Percentiles rank a stretch among this genome's conserved stretches.
Conservation (phyloP, 495 filamentous ascomycete species). For the Talaromyces liani region DNA sequence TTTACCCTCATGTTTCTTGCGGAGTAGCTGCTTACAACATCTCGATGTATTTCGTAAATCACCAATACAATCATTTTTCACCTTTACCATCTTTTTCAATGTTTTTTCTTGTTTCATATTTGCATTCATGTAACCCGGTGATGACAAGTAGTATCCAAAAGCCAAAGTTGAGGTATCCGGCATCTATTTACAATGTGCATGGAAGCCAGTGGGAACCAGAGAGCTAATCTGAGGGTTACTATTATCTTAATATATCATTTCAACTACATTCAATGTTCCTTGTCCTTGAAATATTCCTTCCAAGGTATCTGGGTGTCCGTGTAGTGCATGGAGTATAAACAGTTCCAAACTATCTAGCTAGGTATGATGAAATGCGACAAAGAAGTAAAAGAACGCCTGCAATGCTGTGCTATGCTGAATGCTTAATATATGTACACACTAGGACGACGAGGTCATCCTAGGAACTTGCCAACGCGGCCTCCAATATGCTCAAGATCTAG, state of each 20-base stretch:
- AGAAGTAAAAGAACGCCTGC: background rate
- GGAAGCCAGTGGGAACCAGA: conserved; percentile 49
- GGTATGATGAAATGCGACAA: background rate
- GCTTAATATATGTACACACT: background rate
- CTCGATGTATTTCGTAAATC: background rate
- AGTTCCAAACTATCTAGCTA: background rate
- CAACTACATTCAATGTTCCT: background rate
- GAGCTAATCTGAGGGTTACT: conserved; percentile 51
- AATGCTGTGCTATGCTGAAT: conserved; percentile 7
- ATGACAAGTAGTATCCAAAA: conserved; percentile 43
- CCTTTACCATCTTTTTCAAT: background rate
- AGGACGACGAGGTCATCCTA: conserved; percentile 39
- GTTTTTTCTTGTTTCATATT: background rate
- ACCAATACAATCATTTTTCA: background rate
- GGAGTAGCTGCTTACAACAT: background rate
- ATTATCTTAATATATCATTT: background rate
- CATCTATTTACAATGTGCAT: conserved; percentile 16
- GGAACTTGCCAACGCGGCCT: conserved; percentile 68
- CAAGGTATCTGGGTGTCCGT: background rate
- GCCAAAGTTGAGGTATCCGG: conserved; percentile 51
- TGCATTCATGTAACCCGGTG: conserved; percentile 28
- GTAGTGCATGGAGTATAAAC: background rate
- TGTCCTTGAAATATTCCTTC: background rate
- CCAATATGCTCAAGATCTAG: conserved; percentile 90
- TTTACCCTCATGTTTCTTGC: background rate